Evolutionary conservation across 2,329 filamentous ascomycete species (phyloP).

Genomic region (Talaromyces sp.): DNA sequence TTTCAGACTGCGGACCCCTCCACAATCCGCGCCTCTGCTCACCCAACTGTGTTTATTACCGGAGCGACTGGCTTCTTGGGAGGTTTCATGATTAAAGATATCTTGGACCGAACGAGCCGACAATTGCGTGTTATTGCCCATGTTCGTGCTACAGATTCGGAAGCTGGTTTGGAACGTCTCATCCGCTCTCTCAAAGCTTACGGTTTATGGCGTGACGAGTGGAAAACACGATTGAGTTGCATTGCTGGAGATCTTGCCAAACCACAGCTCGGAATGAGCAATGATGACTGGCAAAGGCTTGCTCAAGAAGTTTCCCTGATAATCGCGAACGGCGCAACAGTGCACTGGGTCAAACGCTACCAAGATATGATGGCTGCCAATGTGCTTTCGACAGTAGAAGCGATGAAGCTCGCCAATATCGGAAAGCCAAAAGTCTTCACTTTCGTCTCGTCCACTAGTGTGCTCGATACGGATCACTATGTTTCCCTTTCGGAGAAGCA

Average conservation of each 20-base stretch:
- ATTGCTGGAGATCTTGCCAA: constrained; percentile 71
- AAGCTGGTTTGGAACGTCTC: constrained; percentile 61
- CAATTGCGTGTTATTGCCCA: constrained; percentile 65
- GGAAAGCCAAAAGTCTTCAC: constrained; percentile 74
- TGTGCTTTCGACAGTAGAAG: constrained; percentile 74
- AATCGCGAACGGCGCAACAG: constrained; percentile 74
- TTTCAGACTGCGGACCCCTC: constrained; percentile 11
- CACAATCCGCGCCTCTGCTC: constrained; percentile 10
- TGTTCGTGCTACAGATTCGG: constrained; percentile 59
- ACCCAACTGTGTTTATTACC: constrained; percentile 69
- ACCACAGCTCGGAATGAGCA: constrained; percentile 66
- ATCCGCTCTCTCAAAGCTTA: constrained; percentile 65
- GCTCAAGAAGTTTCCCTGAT: constrained; percentile 64
- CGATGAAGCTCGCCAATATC: constrained; percentile 67
- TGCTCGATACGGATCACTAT: constrained; percentile 78
- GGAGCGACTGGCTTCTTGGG: constrained; percentile 89
- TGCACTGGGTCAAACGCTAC: constrained; percentile 79
- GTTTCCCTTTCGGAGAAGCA: constrained; percentile 64
- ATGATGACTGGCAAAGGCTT: constrained; percentile 60
- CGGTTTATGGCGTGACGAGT: constrained; percentile 65
- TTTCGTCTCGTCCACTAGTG: constrained; percentile 78
- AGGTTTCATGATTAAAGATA: constrained; percentile 69
- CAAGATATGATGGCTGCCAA: constrained; percentile 66
- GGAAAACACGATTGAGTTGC: constrained; percentile 59
- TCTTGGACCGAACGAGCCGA: constrained; percentile 58